Percentiles rank a stretch among this genome's conserved stretches.
Conservation (phyloP, 2,329 filamentous ascomycete species). For the Clarireedia homoeocarpa region DNA sequence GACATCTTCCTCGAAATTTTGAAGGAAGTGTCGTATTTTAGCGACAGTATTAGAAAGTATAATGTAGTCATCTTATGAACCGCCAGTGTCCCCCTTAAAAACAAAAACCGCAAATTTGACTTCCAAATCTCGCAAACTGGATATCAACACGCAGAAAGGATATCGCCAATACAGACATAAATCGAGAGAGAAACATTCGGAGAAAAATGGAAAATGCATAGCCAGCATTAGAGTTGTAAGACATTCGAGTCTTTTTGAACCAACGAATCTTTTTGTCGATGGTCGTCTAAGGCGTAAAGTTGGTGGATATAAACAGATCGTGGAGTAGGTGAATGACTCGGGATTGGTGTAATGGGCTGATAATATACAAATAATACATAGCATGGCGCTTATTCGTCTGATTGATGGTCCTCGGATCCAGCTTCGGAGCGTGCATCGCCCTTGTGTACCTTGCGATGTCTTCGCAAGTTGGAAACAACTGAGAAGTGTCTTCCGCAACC, state of each 20-base stretch:
- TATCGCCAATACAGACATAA: not conserved
- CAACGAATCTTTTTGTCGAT: not conserved
- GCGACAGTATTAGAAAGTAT: constrained; percentile 2
- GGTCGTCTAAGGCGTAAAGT: constrained; percentile 3
- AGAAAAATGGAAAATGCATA: not conserved
- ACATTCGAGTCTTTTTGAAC: not conserved
- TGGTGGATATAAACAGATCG: constrained; percentile 2
- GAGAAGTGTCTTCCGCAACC: constrained; percentile 95
- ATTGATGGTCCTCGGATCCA: constrained; percentile 52
- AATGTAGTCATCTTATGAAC: not conserved
- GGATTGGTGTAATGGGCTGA: not conserved
- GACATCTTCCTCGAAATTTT: not conserved
- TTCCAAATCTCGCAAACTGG: not conserved
- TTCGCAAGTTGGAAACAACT: constrained; percentile 88
- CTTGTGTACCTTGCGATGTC: constrained; percentile 95
- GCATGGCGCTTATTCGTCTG: constrained; percentile 35
- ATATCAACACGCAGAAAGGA: not conserved
- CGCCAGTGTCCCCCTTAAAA: not conserved
- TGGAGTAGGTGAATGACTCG: not conserved
- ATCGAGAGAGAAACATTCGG: not conserved
- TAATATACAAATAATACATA: constrained; percentile 1
- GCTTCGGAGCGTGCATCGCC: constrained; percentile 58
- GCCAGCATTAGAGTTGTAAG: not conserved
- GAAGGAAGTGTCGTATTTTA: not conserved
- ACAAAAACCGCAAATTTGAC: not conserved